Evolutionary conservation across 768 basidiomycete genomes (phyloP).

Genomic region (Pleurotus djamor): DNA sequence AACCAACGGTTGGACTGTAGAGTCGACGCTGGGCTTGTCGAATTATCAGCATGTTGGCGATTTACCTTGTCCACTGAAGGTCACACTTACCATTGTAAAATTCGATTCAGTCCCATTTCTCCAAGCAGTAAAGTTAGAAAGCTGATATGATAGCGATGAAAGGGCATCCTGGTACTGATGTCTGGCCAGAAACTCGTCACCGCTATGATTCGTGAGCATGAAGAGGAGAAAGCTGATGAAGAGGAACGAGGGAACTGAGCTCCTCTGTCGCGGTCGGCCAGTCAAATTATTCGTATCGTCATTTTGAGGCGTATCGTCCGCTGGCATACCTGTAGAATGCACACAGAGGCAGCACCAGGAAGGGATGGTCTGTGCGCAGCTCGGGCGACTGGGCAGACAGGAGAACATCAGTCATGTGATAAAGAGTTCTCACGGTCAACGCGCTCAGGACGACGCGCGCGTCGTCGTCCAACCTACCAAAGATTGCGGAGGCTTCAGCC

Average conservation of each 20-base stretch:
- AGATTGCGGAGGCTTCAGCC: neutral
- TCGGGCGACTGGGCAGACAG: too few relatives aligned
- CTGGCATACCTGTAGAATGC: neutral
- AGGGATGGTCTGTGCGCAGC: neutral
- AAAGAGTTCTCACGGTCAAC: too few relatives aligned
- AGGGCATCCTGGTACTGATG: constrained; percentile 70
- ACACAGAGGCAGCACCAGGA: too few relatives aligned
- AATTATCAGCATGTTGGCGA: too few relatives aligned
- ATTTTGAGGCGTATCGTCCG: constrained; percentile 27
- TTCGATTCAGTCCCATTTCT: constrained; percentile 64
- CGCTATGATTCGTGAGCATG: constrained; percentile 74
- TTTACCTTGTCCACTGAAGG: constrained; percentile 3
- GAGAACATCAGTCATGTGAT: too few relatives aligned
- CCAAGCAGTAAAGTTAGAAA: constrained; percentile 78
- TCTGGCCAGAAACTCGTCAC: constrained; percentile 62
- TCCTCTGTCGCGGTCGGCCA: constrained; percentile 40
- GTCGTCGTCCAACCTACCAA: too few relatives aligned
- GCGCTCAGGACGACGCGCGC: too few relatives aligned
- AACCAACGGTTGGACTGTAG: constrained; percentile 42
- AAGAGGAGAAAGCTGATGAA: constrained; percentile 75
- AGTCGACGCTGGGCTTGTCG: constrained; percentile 45
- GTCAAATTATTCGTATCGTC: constrained; percentile 30
- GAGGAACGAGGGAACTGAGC: constrained; percentile 70
- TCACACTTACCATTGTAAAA: constrained; percentile 59
- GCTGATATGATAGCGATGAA: constrained; percentile 50